Conservation (phyloP, 768 basidiomycete genomes). For the Hortiboletus campestris region DNA sequence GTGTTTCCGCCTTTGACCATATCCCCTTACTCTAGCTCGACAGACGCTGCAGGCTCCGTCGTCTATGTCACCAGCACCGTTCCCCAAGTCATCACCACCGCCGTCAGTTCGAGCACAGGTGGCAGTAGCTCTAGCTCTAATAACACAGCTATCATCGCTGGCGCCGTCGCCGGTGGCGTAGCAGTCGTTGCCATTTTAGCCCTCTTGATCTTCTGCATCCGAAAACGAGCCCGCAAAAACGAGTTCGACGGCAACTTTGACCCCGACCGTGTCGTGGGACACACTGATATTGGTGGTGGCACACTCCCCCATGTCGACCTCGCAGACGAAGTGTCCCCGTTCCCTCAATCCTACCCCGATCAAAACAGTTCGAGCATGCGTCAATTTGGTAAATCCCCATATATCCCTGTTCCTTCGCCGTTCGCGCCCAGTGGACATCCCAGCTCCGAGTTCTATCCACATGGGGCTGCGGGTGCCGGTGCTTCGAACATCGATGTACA, state of each 20-base stretch:
- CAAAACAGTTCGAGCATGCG: conserved; percentile 22
- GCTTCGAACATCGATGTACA: conserved; percentile 3
- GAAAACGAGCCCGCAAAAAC: conserved; percentile 25
- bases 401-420: conserved; percentile 2
- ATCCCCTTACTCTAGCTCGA: conserved; percentile 14
- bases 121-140: conserved; percentile 2
- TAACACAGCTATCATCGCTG: conserved; percentile 46
- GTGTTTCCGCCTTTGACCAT: not conserved
- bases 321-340: conserved; percentile 30
- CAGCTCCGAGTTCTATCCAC: conserved; percentile 11
- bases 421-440: not conserved
- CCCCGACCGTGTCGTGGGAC: conserved; percentile 41
- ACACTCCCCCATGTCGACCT: conserved; percentile 30
- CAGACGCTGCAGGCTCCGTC: conserved; percentile 21
- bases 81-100: conserved; percentile 14
- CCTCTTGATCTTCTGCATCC: conserved; percentile 32
- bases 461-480: not conserved
- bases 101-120: not conserved
- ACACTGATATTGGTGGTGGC: conserved; percentile 19
- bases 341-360: conserved; percentile 6
- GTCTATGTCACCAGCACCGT: conserved; percentile 18
- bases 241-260: conserved; percentile 54
- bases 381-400: conserved; percentile 18
- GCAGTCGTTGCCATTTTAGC: conserved; percentile 27
- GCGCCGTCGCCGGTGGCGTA: conserved; percentile 52